Base-by-base conservation (phyloP, 306 rosid genomes). In the Pyrus betulifolia region DNA sequence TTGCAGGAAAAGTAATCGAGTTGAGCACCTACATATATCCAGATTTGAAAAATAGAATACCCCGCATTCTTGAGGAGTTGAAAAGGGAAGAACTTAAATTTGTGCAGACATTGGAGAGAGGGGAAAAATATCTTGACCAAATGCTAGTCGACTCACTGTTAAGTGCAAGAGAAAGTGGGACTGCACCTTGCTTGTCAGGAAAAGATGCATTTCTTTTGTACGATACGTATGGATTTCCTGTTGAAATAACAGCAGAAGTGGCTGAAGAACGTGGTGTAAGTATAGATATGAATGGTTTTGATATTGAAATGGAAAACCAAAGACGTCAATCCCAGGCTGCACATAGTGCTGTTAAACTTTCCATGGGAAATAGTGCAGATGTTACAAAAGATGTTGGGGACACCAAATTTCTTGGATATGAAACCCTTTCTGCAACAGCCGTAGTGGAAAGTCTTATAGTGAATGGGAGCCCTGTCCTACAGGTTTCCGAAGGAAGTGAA, bases 311-410 rank as follows among this genome's bases (percentile, higher is more conserved):
- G 99, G 96, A 95, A 76, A 90, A 83, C 79, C 97, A 95, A 76
- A 92, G 92, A 84, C 97, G 86, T n/a, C 97, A 92, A 82, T 95
- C 99, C 82, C 99, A 92, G 81, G 97, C 99, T 82, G 98, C 97
- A 6, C 97, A 90, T 66, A 89, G 84, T 85, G 85, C 84, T 72
- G 92, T 95, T 76, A 95, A 89, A 81, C 92, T 95, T 69, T 77
- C 82, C 69, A 85, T 89, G 78, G 96, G 88, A 84, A 87, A 83
- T 57, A 93, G 85, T 79, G 88, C 81, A 74, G 87, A 84, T 69
- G 76, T 95, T 69, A 84, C 87, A 68, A 89, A 87, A 76, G 71
- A 82, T 83, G 76, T 92, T 73, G 76, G 89, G 35, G 92, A 92
- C 78, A 95, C 99, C 69, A 95, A 95, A 72, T 95, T 95, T 86